Base-by-base conservation (phyloP, 1,139 yeast species). In the Saccharomycopsis crataegensis region DNA sequence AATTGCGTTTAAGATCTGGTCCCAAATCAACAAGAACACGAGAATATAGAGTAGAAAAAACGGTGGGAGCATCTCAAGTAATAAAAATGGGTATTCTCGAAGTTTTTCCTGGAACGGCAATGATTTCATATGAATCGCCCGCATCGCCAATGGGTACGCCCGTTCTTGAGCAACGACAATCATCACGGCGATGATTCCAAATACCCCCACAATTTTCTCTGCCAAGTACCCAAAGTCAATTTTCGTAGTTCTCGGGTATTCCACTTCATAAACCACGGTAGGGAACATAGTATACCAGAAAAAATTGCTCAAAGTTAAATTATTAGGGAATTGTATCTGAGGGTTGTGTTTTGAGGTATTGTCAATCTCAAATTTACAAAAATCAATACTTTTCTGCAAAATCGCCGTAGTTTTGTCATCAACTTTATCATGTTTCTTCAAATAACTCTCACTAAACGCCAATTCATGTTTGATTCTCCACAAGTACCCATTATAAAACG, bases 11-110 rank as follows among this genome's bases (percentile, higher is more conserved):
- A 91, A 71, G 53, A 91, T 93, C 12, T 91, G 84, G 63, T 93
- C 98, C 98, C 99, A 93, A 59, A 93, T 93, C 58, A 93, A 73
- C 66, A 87, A 90, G 69, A 91, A 93, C 0, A 82, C 86, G 56
- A 93, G 71, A 52, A 93, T 65, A 67, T 90, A 91, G 69, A 87
- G 81, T 58, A 82, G 68, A 44, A 79, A 69, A 65, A 90, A 89
- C 40, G 93, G 86, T 28, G 96, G 95, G 45, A 88, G 80, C 64
- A 89, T 74, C 64, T 89, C 95, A 44, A 90, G 65, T 43, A 90
- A 64, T 33, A 90, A 71, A 56, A 80, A 69, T 6, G 86, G 81
- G 68, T 84, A 90, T 40, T 69, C 71, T 51, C 65, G 61, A 8
- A 79, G 55, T 59, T 84, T 76, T 45, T 77, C 79, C 1, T 58